Base-by-base conservation (phyloP, 768 basidiomycete genomes). In the Cyathus striatus region DNA sequence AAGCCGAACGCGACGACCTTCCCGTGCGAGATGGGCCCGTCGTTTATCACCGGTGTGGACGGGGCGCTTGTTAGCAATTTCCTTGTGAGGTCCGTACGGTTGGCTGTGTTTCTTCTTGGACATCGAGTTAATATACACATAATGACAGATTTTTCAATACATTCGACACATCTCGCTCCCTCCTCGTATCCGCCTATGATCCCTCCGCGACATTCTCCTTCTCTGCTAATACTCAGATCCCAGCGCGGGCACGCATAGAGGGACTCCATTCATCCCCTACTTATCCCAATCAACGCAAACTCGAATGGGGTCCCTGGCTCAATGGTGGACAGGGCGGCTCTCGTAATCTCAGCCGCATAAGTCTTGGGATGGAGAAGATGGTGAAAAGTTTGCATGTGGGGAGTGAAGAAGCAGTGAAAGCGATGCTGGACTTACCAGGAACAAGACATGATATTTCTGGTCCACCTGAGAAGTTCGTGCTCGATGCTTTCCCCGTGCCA, bases 201-300 rank as follows among this genome's bases (percentile, higher is more conserved):
- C 80, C 87, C 1, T 66, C 76, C 9, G 88, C 94, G n/a, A 94
- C 92, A 6, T 93, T 97, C 59, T 96, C 93, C 1, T 87, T 84
- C 59, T 86, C 85, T 16, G 79, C 80, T 53, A 94, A 93, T 59
- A 94, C 93, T 1, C 59, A 77, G 5, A 86, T 94, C 47, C 90
- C 90, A 3, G 60, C 73, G 5, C 85, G 93, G 13, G 87, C 90
- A 0, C 76, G 87, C 37, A 70, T 87, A 36, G 76, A 83, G 57
- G 84, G 83, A 17, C 72, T 81, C 48, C 82, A 88, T 47, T 56
- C 63, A 5, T 76, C 78, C 4, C 69, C 66, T 30, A 76, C 76
- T 24, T 68, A 91, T 62, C 90, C 92, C 7, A 83, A 94, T 55
- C 92, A 95, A 62, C 75, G 77, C 46, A 86, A 86, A 54, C 64